Percentiles rank a stretch among this genome's conserved stretches.
phyloP scores from a whole-genome alignment of 2,329 filamentous ascomycete species.

The Magnaporthiopsis rhizophila region DNA sequence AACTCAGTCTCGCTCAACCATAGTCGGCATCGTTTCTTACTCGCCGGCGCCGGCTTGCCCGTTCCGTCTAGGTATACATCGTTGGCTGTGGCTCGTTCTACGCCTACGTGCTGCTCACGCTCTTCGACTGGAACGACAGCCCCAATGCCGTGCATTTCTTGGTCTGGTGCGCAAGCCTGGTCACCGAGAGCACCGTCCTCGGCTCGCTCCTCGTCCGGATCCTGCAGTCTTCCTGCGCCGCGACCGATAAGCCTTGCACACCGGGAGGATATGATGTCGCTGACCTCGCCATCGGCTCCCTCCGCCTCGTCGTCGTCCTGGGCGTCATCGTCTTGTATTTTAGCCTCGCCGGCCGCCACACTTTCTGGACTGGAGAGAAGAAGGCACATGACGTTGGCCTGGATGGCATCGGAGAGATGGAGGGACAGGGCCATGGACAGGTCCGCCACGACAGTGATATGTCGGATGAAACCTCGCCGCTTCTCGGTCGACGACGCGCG shows the following conservation, averaged over 20 bases:
- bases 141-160: constrained; percentile 73
- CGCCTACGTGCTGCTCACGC: constrained; percentile 74
- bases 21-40: neutral
- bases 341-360: constrained; percentile 32
- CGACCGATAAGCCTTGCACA: constrained; percentile 21
- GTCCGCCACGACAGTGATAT: neutral
- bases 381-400: constrained; percentile 32
- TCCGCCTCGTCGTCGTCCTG: constrained; percentile 55
- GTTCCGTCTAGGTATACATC: constrained; percentile 62
- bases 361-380: constrained; percentile 31
- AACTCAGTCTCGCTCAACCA: neutral
- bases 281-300: constrained; percentile 57
- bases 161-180: constrained; percentile 68
- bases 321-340: constrained; percentile 48
- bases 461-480: constrained; percentile 52
- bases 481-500: constrained; percentile 43
- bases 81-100: constrained; percentile 82
- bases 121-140: constrained; percentile 68
- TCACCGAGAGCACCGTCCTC: constrained; percentile 66
- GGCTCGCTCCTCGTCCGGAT: constrained; percentile 62
- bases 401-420: neutral
- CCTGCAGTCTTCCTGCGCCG: constrained; percentile 35
- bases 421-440: constrained; percentile 17
- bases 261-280: constrained; percentile 48
- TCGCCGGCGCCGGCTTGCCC: neutral